Conservation (phyloP, 805 yeast genomes). For the Candida jianshihensis region DNA sequence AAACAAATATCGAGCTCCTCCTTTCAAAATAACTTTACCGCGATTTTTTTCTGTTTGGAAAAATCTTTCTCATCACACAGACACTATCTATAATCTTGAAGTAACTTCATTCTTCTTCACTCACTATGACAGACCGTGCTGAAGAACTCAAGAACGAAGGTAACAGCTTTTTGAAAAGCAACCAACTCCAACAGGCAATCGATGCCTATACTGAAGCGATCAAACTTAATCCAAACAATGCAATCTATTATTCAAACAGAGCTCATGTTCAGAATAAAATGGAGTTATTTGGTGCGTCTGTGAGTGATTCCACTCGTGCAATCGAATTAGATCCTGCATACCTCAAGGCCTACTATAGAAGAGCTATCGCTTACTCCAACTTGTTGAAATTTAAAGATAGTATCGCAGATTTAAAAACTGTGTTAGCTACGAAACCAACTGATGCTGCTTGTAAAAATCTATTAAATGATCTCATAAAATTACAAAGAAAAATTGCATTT, state of each 20-base stretch:
- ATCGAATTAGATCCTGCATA: constrained; percentile 59
- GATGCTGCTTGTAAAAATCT: constrained; percentile 64
- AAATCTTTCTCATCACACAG: no score
- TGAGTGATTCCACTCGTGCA: constrained; percentile 70
- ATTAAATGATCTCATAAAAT: constrained; percentile 52
- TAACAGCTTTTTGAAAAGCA: constrained; percentile 60
- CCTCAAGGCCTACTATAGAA: constrained; percentile 77
- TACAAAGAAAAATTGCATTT: constrained; percentile 69
- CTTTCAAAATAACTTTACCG: no score
- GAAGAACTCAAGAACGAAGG: constrained; percentile 60
- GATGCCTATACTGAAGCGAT: constrained; percentile 71
- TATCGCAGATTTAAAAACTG: constrained; percentile 55
- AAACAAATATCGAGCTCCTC: no score
- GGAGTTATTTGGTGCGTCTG: constrained; percentile 82
- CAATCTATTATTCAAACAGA: constrained; percentile 72
- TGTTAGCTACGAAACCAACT: constrained; percentile 54
- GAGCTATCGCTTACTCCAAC: constrained; percentile 78
- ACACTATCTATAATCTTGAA: no score
- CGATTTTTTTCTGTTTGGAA: no score
- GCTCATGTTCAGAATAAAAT: constrained; percentile 84
- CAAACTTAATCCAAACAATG: constrained; percentile 46
- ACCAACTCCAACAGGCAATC: constrained; percentile 59
- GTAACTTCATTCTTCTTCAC: no score
- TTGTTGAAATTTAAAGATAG: constrained; percentile 72
- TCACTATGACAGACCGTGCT: constrained; percentile 29